Evolutionary conservation across 768 basidiomycete genomes (phyloP).

Genomic region (Termitomyces sp.): DNA sequence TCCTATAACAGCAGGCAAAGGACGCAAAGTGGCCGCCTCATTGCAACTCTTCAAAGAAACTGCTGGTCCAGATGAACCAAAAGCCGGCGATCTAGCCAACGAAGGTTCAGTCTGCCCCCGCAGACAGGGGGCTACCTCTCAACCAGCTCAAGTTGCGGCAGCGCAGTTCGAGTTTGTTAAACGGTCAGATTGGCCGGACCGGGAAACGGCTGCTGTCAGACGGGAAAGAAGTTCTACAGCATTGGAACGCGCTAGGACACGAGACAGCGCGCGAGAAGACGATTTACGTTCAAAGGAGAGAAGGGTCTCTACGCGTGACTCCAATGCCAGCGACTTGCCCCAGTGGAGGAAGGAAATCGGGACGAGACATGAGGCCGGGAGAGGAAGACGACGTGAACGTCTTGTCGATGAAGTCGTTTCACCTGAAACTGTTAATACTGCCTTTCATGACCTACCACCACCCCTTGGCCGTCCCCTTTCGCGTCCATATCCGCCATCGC

Average conservation of each 20-base stretch:
- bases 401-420: conserved; percentile 31
- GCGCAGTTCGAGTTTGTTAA: conserved; percentile 79
- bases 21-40: conserved; percentile 79
- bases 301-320: conserved; percentile 36
- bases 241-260: conserved; percentile 49
- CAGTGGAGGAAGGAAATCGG: conserved; percentile 54
- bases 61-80: conserved; percentile 30
- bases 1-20: conserved; percentile 43
- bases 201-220: conserved; percentile 64
- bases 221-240: conserved; percentile 62
- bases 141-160: conserved; percentile 52
- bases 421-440: conserved; percentile 22
- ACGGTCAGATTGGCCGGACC: conserved; percentile 80
- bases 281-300: conserved; percentile 27
- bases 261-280: conserved; percentile 34
- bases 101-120: conserved; percentile 21
- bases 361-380: conserved; percentile 34
- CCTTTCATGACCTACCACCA: conserved; percentile 28
- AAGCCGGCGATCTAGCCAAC: conserved; percentile 21
- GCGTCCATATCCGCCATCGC: conserved; percentile 47
- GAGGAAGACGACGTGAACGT: conserved; percentile 63
- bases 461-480: conserved; percentile 36
- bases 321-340: conserved; percentile 37
- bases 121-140: conserved; percentile 28
- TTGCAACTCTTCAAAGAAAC: conserved; percentile 82